A percentile compares a stretch with the other conserved stretches of the same genome.
Conservation (phyloP, 208 protist genomes). For the Trypanosoma lewisi region DNA sequence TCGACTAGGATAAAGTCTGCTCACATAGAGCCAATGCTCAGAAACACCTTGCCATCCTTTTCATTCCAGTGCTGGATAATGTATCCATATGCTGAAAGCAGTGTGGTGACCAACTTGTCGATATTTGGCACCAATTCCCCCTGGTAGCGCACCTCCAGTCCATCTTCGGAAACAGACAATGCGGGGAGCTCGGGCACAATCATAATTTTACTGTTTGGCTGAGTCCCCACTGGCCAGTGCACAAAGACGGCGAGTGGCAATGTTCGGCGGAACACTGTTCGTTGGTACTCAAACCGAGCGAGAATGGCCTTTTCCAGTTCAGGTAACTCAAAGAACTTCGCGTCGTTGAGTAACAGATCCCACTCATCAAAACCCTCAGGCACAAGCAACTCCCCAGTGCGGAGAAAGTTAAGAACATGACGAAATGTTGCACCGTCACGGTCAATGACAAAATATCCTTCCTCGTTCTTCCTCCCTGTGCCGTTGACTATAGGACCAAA, state of each 20-base stretch:
- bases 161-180: constrained; percentile 27
- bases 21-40: constrained; percentile 30
- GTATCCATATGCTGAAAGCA: constrained; percentile 64
- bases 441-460: constrained; percentile 68
- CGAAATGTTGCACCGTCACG: constrained; percentile 64
- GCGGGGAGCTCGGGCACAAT: constrained; percentile 51
- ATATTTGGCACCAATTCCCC: constrained; percentile 40
- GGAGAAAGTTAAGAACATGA: constrained; percentile 61
- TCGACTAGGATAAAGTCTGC: not conserved
- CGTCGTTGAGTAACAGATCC: constrained; percentile 61
- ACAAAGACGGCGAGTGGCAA: constrained; percentile 66
- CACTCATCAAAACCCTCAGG: constrained; percentile 63
- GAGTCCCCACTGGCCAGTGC: constrained; percentile 38
- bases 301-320: constrained; percentile 40
- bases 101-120: constrained; percentile 57
- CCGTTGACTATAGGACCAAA: constrained; percentile 61
- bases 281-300: constrained; percentile 61
- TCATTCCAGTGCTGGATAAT: constrained; percentile 67
- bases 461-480: constrained; percentile 34
- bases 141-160: constrained; percentile 25
- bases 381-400: constrained; percentile 39
- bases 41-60: constrained; percentile 45
- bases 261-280: constrained; percentile 42
- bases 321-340: constrained; percentile 39
- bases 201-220: constrained; percentile 7